Conservation (phyloP, 768 basidiomycete genomes). For the Hygrophorus russula region DNA sequence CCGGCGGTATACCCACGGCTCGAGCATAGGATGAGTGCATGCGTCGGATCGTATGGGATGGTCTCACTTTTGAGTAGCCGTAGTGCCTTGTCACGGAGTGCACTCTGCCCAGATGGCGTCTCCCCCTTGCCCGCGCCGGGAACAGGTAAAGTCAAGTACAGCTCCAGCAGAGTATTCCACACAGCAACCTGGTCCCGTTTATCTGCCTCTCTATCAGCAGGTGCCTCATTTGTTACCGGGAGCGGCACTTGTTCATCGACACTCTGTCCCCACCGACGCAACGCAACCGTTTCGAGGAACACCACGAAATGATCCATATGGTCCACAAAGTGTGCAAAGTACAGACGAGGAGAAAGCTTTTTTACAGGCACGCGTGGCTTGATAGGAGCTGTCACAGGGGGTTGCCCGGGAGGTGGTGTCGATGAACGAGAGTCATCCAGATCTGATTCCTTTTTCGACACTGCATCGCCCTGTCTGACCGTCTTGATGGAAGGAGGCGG, state of each 20-base stretch:
- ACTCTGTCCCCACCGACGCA: constrained; percentile 68
- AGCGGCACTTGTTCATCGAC: constrained; percentile 30
- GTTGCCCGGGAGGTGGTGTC: constrained; percentile 24
- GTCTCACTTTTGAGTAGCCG: constrained; percentile 48
- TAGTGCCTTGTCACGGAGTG: constrained; percentile 56
- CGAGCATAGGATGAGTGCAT: constrained; percentile 93
- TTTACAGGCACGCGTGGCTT: constrained; percentile 25
- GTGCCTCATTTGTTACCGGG: constrained; percentile 10
- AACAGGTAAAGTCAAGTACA: constrained; percentile 65
- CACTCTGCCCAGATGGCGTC: constrained; percentile 20
- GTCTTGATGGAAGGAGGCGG: constrained; percentile 39
- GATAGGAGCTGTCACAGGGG: constrained; percentile 15
- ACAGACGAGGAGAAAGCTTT: constrained; percentile 70
- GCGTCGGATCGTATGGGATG: constrained; percentile 77
- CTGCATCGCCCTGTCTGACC: constrained; percentile 23
- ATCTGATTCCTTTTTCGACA: constrained; percentile 26
- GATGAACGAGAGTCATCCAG: constrained; percentile 21
- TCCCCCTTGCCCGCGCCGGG: constrained; percentile 11
- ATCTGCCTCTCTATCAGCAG: constrained; percentile 36
- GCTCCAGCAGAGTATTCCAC: constrained; percentile 93
- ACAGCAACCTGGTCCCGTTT: constrained; percentile 68
- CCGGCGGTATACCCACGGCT: constrained; percentile 74
- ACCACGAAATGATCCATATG: constrained; percentile 72
- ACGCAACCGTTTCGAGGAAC: constrained; percentile 83
- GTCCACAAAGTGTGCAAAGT: constrained; percentile 92